A percentile compares a stretch with the other conserved stretches of the same genome.
These are phyloP conservation scores for Myochromella boudieri DNA, from an alignment of 768 basidiomycete genomes.

Conservation along the genomic window DNA sequence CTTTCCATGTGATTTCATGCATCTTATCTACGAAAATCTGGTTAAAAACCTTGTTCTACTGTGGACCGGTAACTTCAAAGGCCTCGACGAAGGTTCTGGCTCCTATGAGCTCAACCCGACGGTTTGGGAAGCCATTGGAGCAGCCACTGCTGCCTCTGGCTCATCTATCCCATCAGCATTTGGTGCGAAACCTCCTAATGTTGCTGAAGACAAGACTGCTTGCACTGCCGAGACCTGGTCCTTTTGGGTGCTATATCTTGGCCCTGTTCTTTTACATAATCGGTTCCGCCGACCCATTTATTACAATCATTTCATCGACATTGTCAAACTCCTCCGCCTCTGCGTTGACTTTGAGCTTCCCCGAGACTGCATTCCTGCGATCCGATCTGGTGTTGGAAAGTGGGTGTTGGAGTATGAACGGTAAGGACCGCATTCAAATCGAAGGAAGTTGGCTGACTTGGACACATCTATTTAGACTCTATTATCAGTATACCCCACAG, in stretches of 20 bases:
- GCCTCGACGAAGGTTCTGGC: conserved; percentile 25
- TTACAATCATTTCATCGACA: conserved; percentile 36
- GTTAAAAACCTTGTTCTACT: conserved; percentile 33
- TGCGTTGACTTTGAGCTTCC: conserved; percentile 33
- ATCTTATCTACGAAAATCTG: conserved; percentile 40
- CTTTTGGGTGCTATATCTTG: conserved; percentile 25
- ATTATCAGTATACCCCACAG: conserved; percentile 24
- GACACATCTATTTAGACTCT: too few species aligned
- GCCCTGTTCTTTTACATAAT: conserved; percentile 15
- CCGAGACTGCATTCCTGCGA: conserved; percentile 14
- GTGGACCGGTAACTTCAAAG: conserved; percentile 42
- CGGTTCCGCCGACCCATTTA: conserved; percentile 27
- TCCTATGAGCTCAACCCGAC: conserved; percentile 19
- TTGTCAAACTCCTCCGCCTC: conserved; percentile 27
- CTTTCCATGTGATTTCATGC: conserved; percentile 50
- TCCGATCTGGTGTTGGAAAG: conserved; percentile 21
- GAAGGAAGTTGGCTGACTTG: too few species aligned
- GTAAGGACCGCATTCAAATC: too few species aligned
- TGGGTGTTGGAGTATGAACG: conserved; percentile 32
- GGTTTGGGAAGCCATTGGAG: conserved; percentile 37
- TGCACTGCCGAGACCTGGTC: conserved; percentile 22
- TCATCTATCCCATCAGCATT: conserved; percentile 26
- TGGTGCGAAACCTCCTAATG: conserved; percentile 26
- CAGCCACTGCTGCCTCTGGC: conserved; percentile 26
- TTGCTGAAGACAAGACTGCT: conserved; percentile 20